Evolutionary conservation across 495 filamentous ascomycete genomes (phyloP).

Genomic region (Penicillium dipodomyicola): DNA sequence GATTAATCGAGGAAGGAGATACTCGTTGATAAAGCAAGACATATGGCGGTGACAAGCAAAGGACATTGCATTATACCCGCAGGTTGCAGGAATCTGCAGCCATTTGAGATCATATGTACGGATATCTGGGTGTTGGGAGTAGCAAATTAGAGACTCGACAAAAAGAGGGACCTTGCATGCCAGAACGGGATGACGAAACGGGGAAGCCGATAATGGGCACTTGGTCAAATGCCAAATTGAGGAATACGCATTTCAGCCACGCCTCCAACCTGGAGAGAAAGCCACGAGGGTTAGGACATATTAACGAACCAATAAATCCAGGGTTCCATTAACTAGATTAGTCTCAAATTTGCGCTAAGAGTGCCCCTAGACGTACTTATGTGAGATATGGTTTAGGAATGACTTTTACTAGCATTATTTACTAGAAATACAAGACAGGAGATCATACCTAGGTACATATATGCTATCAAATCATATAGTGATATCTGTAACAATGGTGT

Average conservation of each 20-base stretch:
- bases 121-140: neutral
- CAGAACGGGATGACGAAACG: conserved; percentile 26
- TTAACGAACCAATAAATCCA: neutral
- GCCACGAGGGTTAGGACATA: conserved; percentile 4
- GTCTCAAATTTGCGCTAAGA: conserved; percentile 4
- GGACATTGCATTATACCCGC: neutral
- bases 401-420: neutral
- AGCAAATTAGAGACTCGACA: conserved; percentile 1
- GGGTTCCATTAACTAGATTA: neutral
- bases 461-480: too few species aligned
- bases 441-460: too few species aligned
- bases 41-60: conserved; percentile 5
- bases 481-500: too few species aligned
- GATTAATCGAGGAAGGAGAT: neutral
- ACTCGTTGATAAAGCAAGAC: neutral
- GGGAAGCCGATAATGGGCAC: conserved; percentile 22
- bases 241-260: neutral
- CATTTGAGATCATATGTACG: neutral
- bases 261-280: neutral
- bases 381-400: neutral
- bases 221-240: conserved; percentile 20
- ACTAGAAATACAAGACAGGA: neutral
- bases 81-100: neutral
- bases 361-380: neutral
- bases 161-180: conserved; percentile 7